These are phyloP conservation scores for Chlamydomonas sp. DNA, from an alignment of 139 green algal genomes.

Conservation along the genomic window DNA sequence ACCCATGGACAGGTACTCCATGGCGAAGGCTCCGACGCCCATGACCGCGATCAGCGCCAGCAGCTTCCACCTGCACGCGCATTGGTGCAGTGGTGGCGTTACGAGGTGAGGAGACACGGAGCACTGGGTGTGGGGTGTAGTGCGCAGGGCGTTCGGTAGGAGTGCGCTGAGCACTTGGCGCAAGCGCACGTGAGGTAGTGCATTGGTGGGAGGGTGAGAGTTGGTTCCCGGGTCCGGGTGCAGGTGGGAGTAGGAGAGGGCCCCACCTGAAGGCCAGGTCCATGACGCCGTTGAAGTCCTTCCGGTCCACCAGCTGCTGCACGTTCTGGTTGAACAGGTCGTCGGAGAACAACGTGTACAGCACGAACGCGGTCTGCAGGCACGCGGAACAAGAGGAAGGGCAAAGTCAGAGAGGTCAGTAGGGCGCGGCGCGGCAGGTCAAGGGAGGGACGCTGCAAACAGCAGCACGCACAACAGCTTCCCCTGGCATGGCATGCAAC, in stretches of 20 bases:
- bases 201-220: no score
- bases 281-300: not conserved
- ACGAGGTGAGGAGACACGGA: not conserved
- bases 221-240: not conserved
- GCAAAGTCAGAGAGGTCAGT: not conserved
- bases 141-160: not conserved
- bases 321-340: constrained; percentile 57
- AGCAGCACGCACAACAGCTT: not conserved
- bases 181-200: no score
- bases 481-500: not conserved
- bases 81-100: not conserved
- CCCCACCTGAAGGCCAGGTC: constrained; percentile 24
- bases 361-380: constrained; percentile 40
- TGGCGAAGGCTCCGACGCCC: constrained; percentile 10
- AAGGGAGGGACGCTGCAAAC: not conserved
- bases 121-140: not conserved
- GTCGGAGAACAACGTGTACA: constrained; percentile 55
- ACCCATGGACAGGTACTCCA: constrained; percentile 33
- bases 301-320: constrained; percentile 51
- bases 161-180: not conserved
- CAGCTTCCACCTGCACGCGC: constrained; percentile 28
- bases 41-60: constrained; percentile 48
- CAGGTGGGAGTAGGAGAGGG: not conserved
- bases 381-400: not conserved
- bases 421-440: not conserved